These are phyloP conservation scores for Phytopythium mirpurense DNA, from an alignment of 352 stramenopile genomes.

Conservation along the genomic window DNA sequence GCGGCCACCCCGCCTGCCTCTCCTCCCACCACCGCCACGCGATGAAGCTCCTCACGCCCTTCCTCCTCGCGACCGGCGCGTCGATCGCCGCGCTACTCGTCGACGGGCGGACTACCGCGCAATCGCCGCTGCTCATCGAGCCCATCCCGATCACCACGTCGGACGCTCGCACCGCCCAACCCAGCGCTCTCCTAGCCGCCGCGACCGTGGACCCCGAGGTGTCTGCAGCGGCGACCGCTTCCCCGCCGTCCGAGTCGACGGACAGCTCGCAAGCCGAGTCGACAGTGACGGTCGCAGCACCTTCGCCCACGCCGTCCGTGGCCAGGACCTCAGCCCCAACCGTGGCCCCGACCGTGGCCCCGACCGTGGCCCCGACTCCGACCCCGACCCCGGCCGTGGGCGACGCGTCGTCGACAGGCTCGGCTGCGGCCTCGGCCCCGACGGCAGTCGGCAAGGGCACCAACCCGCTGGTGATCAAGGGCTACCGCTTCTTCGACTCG, in stretches of 20 bases:
- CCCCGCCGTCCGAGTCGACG: not conserved
- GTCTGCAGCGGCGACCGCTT: not conserved
- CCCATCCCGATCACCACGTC: not conserved
- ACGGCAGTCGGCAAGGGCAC: conserved; percentile 10
- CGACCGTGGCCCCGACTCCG: not conserved
- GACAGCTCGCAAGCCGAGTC: not conserved
- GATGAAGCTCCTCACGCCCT: conserved; percentile 5
- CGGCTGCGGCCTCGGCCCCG: not conserved
- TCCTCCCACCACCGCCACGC: not conserved
- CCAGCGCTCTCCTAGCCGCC: not conserved
- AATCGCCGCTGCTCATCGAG: not conserved
- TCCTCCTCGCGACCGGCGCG: not conserved
- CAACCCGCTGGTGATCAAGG: conserved; percentile 54
- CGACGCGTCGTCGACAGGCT: not conserved
- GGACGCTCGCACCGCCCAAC: no score
- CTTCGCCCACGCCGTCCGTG: not conserved
- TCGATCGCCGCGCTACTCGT: not conserved
- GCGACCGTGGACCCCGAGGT: not conserved
- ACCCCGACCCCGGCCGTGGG: not conserved
- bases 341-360: not conserved
- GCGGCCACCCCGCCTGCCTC: conserved; percentile 1
- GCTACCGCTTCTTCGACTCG: conserved; percentile 76
- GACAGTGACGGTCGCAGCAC: not conserved
- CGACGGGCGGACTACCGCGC: not conserved
- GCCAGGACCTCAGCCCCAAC: not conserved